Base-by-base conservation (phyloP, 176 grass and related monocot species). In the Oryza rufipogon region DNA sequence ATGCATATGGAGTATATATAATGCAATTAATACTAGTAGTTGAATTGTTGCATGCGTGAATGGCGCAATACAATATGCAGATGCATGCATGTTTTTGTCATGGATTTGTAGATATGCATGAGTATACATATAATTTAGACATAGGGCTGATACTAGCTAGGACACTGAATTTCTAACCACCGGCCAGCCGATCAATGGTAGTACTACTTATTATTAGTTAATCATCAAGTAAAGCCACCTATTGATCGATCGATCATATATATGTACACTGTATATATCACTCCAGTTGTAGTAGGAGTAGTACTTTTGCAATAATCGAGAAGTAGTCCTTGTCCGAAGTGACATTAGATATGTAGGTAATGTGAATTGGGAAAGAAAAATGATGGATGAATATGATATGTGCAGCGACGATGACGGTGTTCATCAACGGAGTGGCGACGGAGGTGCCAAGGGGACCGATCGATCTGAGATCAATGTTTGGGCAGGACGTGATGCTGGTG, bases 371-470 rank as follows among this genome's bases (percentile, higher is more conserved):
- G 30, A 32, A 32, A 32, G 15, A 54, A 19, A 17, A 52, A 6
- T 5, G 13, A 52, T 4, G 13, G 15, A 16, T 30, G 17, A 28
- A 32, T 32, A 20, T n/a, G 54, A 22, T 61, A 8, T 7, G 2
- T 47, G 68, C 82, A 93, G 96, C 79, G 49, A 86, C 68, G 32
- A 89, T 98, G 32, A 93, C 89, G 23, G 96, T 98, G 85, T 95
- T 98, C 87, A 98, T 98, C 58, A 95, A 98, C 73, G 96, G 96
- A 28, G 86, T 88, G 1, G 82, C 89, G 79, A 91, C 85, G 71
- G 96, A 98, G 85, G 91, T 98, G 60, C 93, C 93, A 1, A 78
- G 85, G 51, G 96, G 96, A 0, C 91, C 91, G 8, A 95, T 98
- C 67, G 96, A 98, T 74, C 68, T 93, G 83, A 64, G 89, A 26